Percentiles rank a stretch among this genome's conserved stretches.
phyloP scores from a whole-genome alignment of 2,329 filamentous ascomycete genomes.

The Cladosporium sp. region DNA sequence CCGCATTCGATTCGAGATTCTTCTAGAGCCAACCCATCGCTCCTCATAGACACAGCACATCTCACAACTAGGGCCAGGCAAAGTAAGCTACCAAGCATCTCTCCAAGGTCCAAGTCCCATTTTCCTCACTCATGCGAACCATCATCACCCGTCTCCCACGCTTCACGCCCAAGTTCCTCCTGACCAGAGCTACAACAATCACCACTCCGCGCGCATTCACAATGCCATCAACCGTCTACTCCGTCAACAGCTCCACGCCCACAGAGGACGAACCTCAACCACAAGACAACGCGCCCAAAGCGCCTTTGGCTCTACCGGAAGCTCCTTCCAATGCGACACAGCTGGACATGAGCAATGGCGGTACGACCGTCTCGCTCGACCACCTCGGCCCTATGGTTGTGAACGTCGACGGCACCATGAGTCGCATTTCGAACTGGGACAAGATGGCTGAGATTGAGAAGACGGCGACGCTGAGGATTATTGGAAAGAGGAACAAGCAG shows the following conservation, averaged over 20 bases:
- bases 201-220: background rate
- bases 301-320: slow-evolving; percentile 19
- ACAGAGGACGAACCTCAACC: background rate
- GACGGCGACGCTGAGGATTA: slow-evolving; percentile 61
- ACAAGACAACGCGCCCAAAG: background rate
- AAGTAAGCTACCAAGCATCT: background rate
- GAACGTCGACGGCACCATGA: slow-evolving; percentile 66
- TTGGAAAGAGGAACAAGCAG: slow-evolving; percentile 65
- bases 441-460: slow-evolving; percentile 66
- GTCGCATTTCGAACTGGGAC: slow-evolving; percentile 68
- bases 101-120: background rate
- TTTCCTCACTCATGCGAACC: slow-evolving; percentile 1
- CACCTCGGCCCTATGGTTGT: slow-evolving; percentile 70
- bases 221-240: slow-evolving; percentile 3
- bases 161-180: background rate
- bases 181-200: background rate
- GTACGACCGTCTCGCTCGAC: slow-evolving; percentile 55
- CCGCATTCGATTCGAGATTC: background rate
- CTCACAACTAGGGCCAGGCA: background rate
- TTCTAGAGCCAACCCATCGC: background rate
- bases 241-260: background rate
- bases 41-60: background rate
- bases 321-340: slow-evolving; percentile 18
- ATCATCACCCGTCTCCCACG: slow-evolving; percentile 2
- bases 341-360: slow-evolving; percentile 32